Base-by-base conservation (phyloP, 768 basidiomycete species). In the Exsudoporus frostii region DNA sequence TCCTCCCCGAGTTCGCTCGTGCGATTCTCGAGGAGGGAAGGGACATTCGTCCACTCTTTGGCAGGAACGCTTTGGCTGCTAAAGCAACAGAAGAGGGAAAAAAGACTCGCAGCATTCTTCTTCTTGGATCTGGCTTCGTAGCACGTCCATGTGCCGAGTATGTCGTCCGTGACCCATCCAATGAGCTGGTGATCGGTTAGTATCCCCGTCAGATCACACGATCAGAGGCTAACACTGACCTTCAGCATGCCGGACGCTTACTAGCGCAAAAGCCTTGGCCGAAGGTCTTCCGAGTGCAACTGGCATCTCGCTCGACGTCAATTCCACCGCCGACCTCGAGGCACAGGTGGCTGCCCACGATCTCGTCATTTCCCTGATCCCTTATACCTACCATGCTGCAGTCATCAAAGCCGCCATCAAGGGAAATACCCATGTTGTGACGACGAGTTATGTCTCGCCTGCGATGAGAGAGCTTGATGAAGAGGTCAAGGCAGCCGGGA, bases 111-210 rank as follows among this genome's bases (percentile, higher is more conserved):
- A 87, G 81, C 67, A 76, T 99, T 19, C 82, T 98, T 39, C 79
- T 99, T 32, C 84, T 99, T 48, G 97, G 97, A 43, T 91, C 89
- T 56, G 97, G 97, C 41, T 96, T 90, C 63, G 97, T 99, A 56
- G 94, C 97, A 1, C 83, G 87, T 17, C 97, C 97, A n/a, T 92
- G 91, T 53, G 97, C 94, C 5, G 94, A 98, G 70, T 98, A 96
- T 70, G 77, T 99, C 61, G 83, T 84, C 49, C 86, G 90, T 36
- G 77, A 87, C 65, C 85, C 89, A 43, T 79, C 79, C 54, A 95
- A 98, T 73, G 72, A 82, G 47, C 79, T 99, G 64, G 94, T 90
- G 33, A 83, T 98, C 51, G 94, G 91, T 86, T 53, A 40, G 82
- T 70, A 13, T 30, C 11, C 0, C n/a, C 11, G 19, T 42, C 46